Percentiles rank a stretch among this genome's conserved stretches.
These are phyloP conservation scores for Nannochloropsis salina DNA, from an alignment of 108 stramenopile genomes.

Conservation along the genomic window DNA sequence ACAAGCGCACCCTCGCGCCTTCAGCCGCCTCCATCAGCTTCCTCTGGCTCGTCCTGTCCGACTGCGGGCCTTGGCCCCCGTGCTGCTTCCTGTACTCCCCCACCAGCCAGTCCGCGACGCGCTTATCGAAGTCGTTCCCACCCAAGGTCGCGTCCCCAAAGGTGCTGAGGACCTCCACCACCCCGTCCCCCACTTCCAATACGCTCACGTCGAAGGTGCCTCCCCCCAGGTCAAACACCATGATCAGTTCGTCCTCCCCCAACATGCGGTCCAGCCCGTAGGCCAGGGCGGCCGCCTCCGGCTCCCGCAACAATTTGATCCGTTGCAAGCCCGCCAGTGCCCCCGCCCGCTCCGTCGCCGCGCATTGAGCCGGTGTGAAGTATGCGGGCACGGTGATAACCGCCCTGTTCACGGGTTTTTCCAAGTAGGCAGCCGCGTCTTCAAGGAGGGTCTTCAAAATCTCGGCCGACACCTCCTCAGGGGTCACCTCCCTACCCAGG, in stretches of 20 bases:
- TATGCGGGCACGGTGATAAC: constrained; percentile 93
- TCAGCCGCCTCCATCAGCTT: constrained; percentile 42
- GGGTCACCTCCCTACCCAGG: constrained; percentile 30
- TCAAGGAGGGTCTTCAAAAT: constrained; percentile 61
- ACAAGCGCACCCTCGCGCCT: constrained; percentile 37
- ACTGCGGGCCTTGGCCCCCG: constrained; percentile 24
- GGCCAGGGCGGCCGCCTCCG: constrained; percentile 88
- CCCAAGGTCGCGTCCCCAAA: constrained; percentile 77
- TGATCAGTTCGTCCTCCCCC: constrained; percentile 67
- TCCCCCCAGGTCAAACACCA: constrained; percentile 90
- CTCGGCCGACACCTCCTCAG: constrained; percentile 70
- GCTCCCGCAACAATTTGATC: constrained; percentile 78
- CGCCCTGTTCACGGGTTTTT: constrained; percentile 49
- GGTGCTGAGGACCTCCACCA: constrained; percentile 81
- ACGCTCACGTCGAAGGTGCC: constrained; percentile 90
- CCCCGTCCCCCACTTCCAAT: constrained; percentile 69
- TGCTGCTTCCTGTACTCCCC: constrained; percentile 24
- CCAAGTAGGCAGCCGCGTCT: constrained; percentile 40
- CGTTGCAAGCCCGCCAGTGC: constrained; percentile 71
- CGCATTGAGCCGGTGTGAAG: constrained; percentile 77
- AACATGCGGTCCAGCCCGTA: constrained; percentile 63
- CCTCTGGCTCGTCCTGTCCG: constrained; percentile 21
- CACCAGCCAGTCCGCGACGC: constrained; percentile 63
- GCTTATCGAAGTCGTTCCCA: constrained; percentile 79
- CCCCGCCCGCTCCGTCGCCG: constrained; percentile 75